Base-by-base conservation (phyloP, 331 rosid species). In the Saraca asoca region DNA sequence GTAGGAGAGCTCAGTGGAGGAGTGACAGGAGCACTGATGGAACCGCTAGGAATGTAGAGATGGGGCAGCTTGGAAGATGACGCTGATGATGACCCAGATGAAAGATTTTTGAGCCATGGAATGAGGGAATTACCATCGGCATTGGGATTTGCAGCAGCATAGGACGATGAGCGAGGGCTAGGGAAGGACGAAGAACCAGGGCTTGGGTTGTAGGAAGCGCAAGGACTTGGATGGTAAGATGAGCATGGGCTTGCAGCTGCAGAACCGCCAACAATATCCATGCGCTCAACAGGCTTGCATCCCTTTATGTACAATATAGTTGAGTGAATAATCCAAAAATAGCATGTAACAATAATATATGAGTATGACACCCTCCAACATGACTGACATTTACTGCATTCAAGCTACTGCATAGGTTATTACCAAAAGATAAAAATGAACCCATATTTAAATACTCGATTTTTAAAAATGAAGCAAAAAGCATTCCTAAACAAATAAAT, bases 1-100 rank as follows among this genome's bases (percentile, higher is more conserved):
- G 96, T 83, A 58, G 95, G 98, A 59, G 98, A 91, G 81, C 87
- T 89, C 73, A 85, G 58, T 46, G 96, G 95, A 80, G 98, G 98
- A 39, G 96, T 91, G 70, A 89, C 93, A 13, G 96, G 93, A 31
- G 96, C 98, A 48, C 88, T 91, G 71, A 85, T 85, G 57, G 96
- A 87, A 51, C 95, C 96, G 4, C 71, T 75, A 50, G 73, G 89
- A 43, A 81, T 82, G 61, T 79, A 81, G 46, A 77, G 84, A 62
- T 86, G 81, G 0, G 88, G 84, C n/a, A 78, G 79, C 79, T 88
- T 86, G 50, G 96, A 83, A 50, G 95, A 89, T 69, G 95, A 78
- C 29, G 86, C 85, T 41, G 91, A 85, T 11, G 95, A 86, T 56
- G 97, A 84, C 57, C 80, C 87, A 5, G 95, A 79, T n/a, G 98